Evolutionary conservation across 768 basidiomycete species (phyloP), one percentile per base, ranked within the genome.

Genomic region (Melanogaster broomeanus): DNA sequence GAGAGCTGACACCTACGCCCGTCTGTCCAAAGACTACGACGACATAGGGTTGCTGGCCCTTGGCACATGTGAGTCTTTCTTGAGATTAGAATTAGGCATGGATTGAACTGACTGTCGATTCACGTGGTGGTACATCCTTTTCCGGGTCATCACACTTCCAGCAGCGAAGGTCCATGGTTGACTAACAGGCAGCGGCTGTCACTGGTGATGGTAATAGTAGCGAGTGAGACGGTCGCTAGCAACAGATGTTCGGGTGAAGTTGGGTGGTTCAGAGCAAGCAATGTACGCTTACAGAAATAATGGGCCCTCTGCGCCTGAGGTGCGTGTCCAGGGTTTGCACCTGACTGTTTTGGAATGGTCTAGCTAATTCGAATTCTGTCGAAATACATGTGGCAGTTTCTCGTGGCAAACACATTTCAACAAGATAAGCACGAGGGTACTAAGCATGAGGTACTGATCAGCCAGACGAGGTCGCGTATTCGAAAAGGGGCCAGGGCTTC

Each of bases 11-110:
- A 18, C 66, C 66, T 7, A 58, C 67, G 0, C 66, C 66, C 0
- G 67, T 64, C 19, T 45, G 60, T 16, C 67, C 66, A 13, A 67
- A 69, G 41, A 69, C 48, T 1, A 67, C 62, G 44, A 67, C 58
- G 19, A 67, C 57, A 37, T 59, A 53, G 9, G 61, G 59, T 25
- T 43, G 42, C 2, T 18, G 25, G 15, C n/a, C n/a, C 55, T 55
- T 40, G 8, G 24, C 13, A 16, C 18, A 30, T 3, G 27, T 45
- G 34, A 42, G 24, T n/a, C 2, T 16, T 37, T 38, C 11, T 27
- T 12, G 9, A 13, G 22, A 37, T 0, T 15, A 34, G 25, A 1
- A 28, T 18, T n/a, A 28, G 4, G 21, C 34, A 33, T 8, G 24
- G 22, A 10, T n/a, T 18, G 35, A 42, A 25, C 41, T 27, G 6